Evolutionary conservation across 176 grass and related monocot genomes (phyloP), one percentile per base, ranked within the genome.

Genomic region (Musa acuminata): DNA sequence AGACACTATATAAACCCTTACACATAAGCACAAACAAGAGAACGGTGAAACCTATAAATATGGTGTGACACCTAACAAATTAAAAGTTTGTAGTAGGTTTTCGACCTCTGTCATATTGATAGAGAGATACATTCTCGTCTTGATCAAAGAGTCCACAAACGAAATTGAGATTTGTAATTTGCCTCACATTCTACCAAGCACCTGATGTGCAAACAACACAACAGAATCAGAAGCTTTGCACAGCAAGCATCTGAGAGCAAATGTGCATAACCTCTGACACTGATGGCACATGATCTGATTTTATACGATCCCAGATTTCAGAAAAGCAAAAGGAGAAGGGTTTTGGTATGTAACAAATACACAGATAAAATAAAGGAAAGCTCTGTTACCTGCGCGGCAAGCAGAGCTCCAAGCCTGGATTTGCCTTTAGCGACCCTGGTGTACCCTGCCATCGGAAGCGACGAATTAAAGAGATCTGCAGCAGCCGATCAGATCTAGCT

Each of bases 391-490:
- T 99, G 95, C 49, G 84, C 72, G 72, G 84, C 54, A 35, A 99
- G 83, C 65, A 94, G 82, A 81, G 67, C 58, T 67, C 82, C 78
- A 58, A 99, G 90, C 79, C 84, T 88, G 25, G 72, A 87, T 83
- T 87, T 99, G 20, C 86, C 90, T 0, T 94, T 78, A 11, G 88
- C 86, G 2, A 91, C 90, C 84, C 81, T 89, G 78, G 87, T 90
- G 81, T 99, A 99, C 69, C 95, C 95, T 99, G 83, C 25, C 43
- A 20, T 70, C 1, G 67, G 5, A 17, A 62, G 17, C 13, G 0
- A 22, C 2, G 9, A 76, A 64, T 73, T 8, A 27, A 19, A 73
- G 8, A 17, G 11, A 55, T 73, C 3, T 5, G 50, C 11, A 2
- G 71, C 20, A 2, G 13, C 10, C 0, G 43, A 72, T 55, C 8